Conservation (phyloP, 108 stramenopile genomes). For the Cyclotella atomus region DNA sequence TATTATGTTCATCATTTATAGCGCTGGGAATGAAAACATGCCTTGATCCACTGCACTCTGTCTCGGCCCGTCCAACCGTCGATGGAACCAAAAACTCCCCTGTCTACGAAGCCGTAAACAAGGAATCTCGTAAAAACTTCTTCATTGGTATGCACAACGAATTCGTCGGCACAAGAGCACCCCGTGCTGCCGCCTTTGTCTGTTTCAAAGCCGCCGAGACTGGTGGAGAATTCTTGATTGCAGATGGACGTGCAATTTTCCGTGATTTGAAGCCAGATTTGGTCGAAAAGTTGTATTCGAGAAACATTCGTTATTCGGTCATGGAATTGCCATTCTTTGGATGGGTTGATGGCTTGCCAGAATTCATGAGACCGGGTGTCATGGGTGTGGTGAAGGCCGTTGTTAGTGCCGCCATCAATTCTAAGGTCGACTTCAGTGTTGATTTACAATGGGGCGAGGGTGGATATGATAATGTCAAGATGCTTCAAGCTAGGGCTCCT, state of each 20-base stretch:
- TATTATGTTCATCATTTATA: not conserved
- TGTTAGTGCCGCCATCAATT: conserved; percentile 82
- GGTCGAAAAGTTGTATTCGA: conserved; percentile 77
- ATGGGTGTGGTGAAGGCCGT: conserved; percentile 73
- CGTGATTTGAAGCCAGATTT: conserved; percentile 75
- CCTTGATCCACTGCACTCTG: conserved; percentile 87
- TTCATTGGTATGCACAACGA: conserved; percentile 96
- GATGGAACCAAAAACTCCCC: conserved; percentile 82
- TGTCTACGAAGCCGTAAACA: conserved; percentile 92
- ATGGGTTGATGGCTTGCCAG: conserved; percentile 80
- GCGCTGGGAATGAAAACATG: conserved; percentile 86
- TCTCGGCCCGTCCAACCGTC: conserved; percentile 83
- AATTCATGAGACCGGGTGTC: conserved; percentile 56
- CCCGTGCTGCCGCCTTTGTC: conserved; percentile 88
- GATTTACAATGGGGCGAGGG: conserved; percentile 84
- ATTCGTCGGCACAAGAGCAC: conserved; percentile 89
- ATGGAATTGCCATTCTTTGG: conserved; percentile 94
- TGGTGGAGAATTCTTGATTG: conserved; percentile 91
- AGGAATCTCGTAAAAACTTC: conserved; percentile 90
- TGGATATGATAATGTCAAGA: conserved; percentile 84
- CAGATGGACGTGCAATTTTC: conserved; percentile 84
- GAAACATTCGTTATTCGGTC: conserved; percentile 84
- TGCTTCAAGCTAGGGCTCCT: conserved; percentile 88
- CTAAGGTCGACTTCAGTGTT: conserved; percentile 90
- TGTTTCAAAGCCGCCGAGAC: conserved; percentile 91